A percentile compares a stretch with the other conserved stretches of the same genome.
phyloP scores from a whole-genome alignment of 176 grass and related monocot species.

The Oryza meridionalis region DNA sequence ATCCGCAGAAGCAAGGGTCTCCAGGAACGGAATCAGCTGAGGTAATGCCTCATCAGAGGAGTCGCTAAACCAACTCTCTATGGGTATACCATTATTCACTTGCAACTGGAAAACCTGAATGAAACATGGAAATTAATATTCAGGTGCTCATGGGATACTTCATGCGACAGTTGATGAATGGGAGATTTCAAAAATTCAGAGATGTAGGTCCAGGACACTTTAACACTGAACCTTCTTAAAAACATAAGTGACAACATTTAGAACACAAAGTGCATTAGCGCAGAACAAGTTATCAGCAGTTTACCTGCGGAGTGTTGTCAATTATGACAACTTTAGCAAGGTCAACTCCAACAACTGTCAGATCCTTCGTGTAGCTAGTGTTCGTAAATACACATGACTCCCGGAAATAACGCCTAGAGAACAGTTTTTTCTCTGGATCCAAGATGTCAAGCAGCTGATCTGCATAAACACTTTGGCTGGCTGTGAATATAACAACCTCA shows the following conservation, averaged over 20 bases:
- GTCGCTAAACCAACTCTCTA: conserved; percentile 93
- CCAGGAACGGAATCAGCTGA: conserved; percentile 87
- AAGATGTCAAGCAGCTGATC: conserved; percentile 79
- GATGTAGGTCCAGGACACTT: not conserved
- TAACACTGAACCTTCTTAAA: conserved; percentile 11
- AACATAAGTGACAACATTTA: conserved; percentile 28
- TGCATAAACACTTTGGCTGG: conserved; percentile 91
- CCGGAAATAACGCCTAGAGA: conserved; percentile 77
- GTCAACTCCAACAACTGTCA: conserved; percentile 69
- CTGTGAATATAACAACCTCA: conserved; percentile 96
- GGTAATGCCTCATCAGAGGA: conserved; percentile 61
- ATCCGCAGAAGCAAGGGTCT: conserved; percentile 71
- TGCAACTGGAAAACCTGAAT: conserved; percentile 90
- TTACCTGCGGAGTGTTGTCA: conserved; percentile 99
- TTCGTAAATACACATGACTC: conserved; percentile 86
- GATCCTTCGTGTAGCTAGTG: conserved; percentile 80
- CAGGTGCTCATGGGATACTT: not conserved
- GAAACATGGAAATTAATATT: not conserved
- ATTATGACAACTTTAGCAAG: conserved; percentile 89
- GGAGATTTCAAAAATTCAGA: not conserved
- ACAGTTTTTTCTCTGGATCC: conserved; percentile 76
- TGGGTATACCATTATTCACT: conserved; percentile 98
- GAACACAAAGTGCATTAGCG: not conserved
- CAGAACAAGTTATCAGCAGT: conserved; percentile 7
- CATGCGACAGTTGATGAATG: not conserved